These are phyloP conservation scores for Drechmeria coniospora DNA, from an alignment of 2,329 filamentous ascomycete genomes.

Conservation along the genomic window DNA sequence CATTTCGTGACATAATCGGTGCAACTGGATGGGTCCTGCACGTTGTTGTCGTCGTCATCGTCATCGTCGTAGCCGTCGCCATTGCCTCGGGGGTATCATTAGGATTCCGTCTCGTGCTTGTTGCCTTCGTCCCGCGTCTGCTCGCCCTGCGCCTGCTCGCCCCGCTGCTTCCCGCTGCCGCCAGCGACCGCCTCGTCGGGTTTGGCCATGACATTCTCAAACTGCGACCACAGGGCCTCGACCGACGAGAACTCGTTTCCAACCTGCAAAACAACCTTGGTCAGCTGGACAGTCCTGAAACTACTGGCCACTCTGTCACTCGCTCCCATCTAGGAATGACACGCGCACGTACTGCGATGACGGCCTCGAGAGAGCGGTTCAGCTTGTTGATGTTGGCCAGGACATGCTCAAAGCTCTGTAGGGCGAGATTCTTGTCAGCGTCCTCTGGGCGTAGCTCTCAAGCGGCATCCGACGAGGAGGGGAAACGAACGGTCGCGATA, in stretches of 20 bases:
- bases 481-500: slow-evolving; percentile 47
- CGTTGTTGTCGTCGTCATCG: no score
- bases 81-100: background rate
- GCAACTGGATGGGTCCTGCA: no score
- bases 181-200: slow-evolving; percentile 22
- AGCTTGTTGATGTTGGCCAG: slow-evolving; percentile 92
- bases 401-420: slow-evolving; percentile 70
- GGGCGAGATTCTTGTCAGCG: background rate
- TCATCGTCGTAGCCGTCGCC: no score
- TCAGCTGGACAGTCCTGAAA: background rate
- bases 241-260: slow-evolving; percentile 97
- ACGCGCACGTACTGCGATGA: slow-evolving; percentile 56
- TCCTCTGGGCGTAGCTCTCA: no score
- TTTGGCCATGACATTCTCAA: slow-evolving; percentile 88
- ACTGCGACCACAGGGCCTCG: slow-evolving; percentile 91
- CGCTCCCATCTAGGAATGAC: background rate
- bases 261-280: no score
- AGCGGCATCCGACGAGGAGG: no score
- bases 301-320: no score
- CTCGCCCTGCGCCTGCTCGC: slow-evolving; percentile 12
- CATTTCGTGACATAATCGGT: no score
- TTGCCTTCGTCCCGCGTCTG: slow-evolving; percentile 10
- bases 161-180: slow-evolving; percentile 6
- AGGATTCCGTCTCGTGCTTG: slow-evolving; percentile 4
- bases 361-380: slow-evolving; percentile 80